These are phyloP conservation scores for Colletotrichum sp. DNA, from an alignment of 2,329 filamentous ascomycete genomes.

Conservation along the genomic window DNA sequence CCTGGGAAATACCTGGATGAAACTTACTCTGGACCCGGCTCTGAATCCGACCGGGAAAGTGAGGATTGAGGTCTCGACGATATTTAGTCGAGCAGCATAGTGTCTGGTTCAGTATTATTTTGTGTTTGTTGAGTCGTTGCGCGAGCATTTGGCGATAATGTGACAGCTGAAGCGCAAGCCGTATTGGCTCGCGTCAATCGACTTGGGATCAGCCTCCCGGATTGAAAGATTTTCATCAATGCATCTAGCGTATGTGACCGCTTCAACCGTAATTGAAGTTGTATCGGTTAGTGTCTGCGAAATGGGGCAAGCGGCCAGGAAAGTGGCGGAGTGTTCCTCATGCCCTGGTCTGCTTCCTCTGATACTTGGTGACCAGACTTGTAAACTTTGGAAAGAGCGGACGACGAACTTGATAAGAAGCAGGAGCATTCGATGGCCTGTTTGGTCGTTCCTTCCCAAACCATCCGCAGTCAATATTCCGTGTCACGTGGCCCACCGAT, in stretches of 20 bases:
- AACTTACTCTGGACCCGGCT: not conserved
- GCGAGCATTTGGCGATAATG: fast-evolving
- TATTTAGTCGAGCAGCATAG: not conserved
- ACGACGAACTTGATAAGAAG: not conserved
- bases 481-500: too few relatives aligned
- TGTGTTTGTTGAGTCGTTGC: not conserved
- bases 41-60: not conserved
- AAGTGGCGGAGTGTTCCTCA: not conserved
- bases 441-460: not conserved
- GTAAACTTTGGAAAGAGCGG: not conserved
- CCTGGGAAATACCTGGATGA: not conserved
- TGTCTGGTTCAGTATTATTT: not conserved
- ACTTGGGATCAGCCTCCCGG: fast-evolving
- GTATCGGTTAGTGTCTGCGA: not conserved
- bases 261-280: not conserved
- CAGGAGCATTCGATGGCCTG: not conserved
- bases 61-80: not conserved
- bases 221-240: fast-evolving
- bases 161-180: fast-evolving
- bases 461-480: not conserved
- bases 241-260: too few relatives aligned
- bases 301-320: fast-evolving
- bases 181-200: not conserved
- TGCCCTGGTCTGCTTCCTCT: not conserved
- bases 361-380: not conserved